Evolutionary conservation across 257 asterid species (phyloP), one percentile per base, ranked within the genome.

Genomic region (Przewalskia tangutica): DNA sequence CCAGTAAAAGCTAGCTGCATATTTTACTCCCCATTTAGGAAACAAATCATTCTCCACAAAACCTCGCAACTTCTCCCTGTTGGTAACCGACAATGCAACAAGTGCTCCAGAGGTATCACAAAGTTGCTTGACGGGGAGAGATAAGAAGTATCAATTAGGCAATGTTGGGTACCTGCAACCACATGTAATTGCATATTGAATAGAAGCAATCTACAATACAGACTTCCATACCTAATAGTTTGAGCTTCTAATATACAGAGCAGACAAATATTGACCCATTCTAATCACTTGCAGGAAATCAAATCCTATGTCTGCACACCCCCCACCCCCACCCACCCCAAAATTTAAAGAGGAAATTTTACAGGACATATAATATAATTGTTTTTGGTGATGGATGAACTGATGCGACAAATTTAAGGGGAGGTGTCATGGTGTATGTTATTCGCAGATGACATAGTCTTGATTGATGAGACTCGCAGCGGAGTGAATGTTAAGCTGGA

Each of bases 31-130:
- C 99, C 99, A 95, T 84, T 86, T 86, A 5, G 97, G 97, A 84
- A 95, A 95, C 50, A 95, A 84, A 83, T 94, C 97, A 10, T 86
- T 90, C 92, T 93, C 97, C 55, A 94, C 97, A 84, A 95, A 92
- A 85, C 81, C 87, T 62, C 97, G 90, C 73, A 95, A 46, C 85
- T 92, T 95, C 84, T 95, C 99, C 88, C 97, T 88, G 80, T 95
- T 95, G 75, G 98, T 95, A 82, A 95, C 97, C 99, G 97, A 95
- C 81, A 95, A 85, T 84, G 97, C 99, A 81, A 95, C 91, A 83
- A 95, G 80, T 11, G 98, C 94, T 84, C 99, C 99, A 73, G 0
- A 82, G 59, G 87, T 84, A 86, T 95, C 96, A 50, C 92, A 84
- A 40, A 95, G 94, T 84, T 91, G 89, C 88, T 91, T 90, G 86